Base-by-base conservation (phyloP, 257 asterid species). In the Ilex aquifolium region DNA sequence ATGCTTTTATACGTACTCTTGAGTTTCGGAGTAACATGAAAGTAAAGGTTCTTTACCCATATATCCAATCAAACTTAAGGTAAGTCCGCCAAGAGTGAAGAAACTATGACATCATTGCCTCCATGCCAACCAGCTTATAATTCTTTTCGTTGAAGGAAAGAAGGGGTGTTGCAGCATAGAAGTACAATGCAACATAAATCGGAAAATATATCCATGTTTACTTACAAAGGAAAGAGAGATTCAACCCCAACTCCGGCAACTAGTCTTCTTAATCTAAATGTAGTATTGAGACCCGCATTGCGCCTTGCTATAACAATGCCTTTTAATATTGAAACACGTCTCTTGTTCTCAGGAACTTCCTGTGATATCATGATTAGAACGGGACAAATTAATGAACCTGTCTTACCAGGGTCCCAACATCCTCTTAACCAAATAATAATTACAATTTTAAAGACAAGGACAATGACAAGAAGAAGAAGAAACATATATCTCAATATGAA, bases 261-360 rank as follows among this genome's bases (percentile, higher is more conserved):
- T 31, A 77, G 82, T 73, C 99, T 79, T 80, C 99, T 84, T 75
- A 90, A 65, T 75, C 99, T 86, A 77, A 93, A 80, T 46, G 99
- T 90, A 17, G 94, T 64, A 77, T 85, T 82, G 60, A 90, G 62
- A 66, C 99, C 99, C 59, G 97, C 95, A 65, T 93, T 90, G 16
- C 99, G 88, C 74, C 79, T 87, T 64, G 99, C 99, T 49, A 93
- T 93, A 65, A 93, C 99, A 66, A 80, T 84, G 56, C 99, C 99
- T 79, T 90, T 93, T 57, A 93, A 71, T 30, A 59, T 68, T 68
- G 95, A 81, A 69, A 80, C 87, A 65, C 97, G 97, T 74, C 99
- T 82, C 69, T 79, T 88, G 78, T 93, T 90, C 77, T 93, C 97
- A 2, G 99, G 99, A 62, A 93, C 96, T 79, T 87, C 96, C 97